Percentiles rank a stretch among this genome's conserved stretches.
Evolutionary conservation across 2,329 filamentous ascomycete genomes (phyloP).

Genomic region (Pyrenophora seminiperda): DNA sequence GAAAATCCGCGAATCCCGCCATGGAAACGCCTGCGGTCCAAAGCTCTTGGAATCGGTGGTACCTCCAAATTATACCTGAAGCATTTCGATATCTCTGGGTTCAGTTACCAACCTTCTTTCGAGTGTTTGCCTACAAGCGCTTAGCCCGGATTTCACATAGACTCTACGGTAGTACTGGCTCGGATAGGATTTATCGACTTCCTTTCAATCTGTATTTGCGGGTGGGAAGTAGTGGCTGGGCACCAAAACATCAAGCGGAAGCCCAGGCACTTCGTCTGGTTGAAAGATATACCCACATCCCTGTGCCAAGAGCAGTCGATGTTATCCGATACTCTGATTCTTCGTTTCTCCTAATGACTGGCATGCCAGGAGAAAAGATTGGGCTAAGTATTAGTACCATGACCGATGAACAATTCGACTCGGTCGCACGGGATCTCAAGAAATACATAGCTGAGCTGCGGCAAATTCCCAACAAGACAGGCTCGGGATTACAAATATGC

Average conservation of each 20-base stretch:
- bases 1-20: too few species aligned
- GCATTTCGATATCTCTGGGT: constrained; percentile 12
- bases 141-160: not conserved
- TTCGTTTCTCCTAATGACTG: constrained; percentile 25
- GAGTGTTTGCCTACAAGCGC: constrained; percentile 18
- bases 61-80: not conserved
- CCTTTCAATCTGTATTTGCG: constrained; percentile 28
- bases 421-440: constrained; percentile 16
- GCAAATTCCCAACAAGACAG: constrained; percentile 20
- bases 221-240: constrained; percentile 15
- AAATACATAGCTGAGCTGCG: constrained; percentile 18
- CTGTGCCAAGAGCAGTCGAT: constrained; percentile 19
- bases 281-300: constrained; percentile 14
- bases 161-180: constrained; percentile 21
- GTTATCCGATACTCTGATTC: constrained; percentile 13
- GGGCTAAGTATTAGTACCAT: constrained; percentile 19
- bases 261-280: constrained; percentile 15
- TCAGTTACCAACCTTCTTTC: constrained; percentile 13
- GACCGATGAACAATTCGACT: constrained; percentile 19
- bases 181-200: constrained; percentile 15
- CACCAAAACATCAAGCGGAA: constrained; percentile 22
- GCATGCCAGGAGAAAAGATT: constrained; percentile 13
- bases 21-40: too few species aligned
- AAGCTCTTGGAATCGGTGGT: not conserved
- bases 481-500: constrained; percentile 19